Evolutionary conservation across 352 stramenopile species (phyloP), one percentile per base, ranked within the genome.

Genomic region (Phytophthora pistaciae): DNA sequence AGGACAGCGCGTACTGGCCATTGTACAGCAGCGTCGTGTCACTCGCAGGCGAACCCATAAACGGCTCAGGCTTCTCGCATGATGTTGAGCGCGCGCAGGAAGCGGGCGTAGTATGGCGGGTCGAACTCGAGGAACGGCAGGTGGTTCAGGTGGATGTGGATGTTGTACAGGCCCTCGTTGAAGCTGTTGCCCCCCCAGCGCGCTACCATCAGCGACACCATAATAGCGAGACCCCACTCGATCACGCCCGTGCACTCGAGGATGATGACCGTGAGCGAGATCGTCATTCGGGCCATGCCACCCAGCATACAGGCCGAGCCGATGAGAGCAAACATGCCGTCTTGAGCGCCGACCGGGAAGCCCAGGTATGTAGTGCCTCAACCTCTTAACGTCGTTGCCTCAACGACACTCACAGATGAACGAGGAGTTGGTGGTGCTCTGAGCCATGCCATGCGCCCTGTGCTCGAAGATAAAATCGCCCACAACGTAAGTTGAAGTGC

Each of bases 101-200:
- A 96, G 5, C 85, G 79, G 0, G 82, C 76, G 65, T 94, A 93
- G 62, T 88, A 92, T 5, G 94, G 95, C 11, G 97, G 91, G 58
- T 99, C 95, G 20, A 97, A 97, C 72, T 99, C 96, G 36, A 99
- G 81, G 79, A 99, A 99, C 27, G 96, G 96, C 70, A 99, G 89
- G 62, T 97, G 80, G 69, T 98, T 99, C 50, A 99, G 80, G 71
- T 98, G 91, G 72, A 99, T 99, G 74, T 99, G 97, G 66, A 99
- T 99, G 79, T 99, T 97, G 82, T 99, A 99, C 25, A 99, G 80
- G 18, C 97, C 96, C 70, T 99, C 95, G 78, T 99, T 99, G 80
- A 99, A 99, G 25, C 96, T 88, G 84, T 99, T 99, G 54, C 98
- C 98, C 23, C 98, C 97, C 83, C 97, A 99, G 13, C 97, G 84